Percentiles rank a stretch among this genome's conserved stretches.
Conservation (phyloP, 768 basidiomycete genomes). For the Russula virescens region DNA sequence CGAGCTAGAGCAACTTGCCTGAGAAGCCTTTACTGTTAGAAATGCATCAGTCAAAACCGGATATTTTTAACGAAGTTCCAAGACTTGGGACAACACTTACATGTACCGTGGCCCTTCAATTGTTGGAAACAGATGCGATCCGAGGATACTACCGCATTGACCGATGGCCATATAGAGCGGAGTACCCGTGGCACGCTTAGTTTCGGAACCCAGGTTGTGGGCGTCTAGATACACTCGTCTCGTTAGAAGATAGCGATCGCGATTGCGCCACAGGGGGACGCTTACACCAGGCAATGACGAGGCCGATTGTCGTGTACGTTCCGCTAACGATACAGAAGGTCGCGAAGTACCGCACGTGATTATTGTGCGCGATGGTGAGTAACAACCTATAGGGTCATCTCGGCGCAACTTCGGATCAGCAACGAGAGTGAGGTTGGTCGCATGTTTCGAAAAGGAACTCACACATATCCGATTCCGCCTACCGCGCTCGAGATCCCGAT, state of each 20-base stretch:
- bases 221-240: conserved; percentile 40
- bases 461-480: conserved; percentile 61
- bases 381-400: conserved; percentile 40
- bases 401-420: neutral
- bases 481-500: conserved; percentile 42
- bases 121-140: conserved; percentile 65
- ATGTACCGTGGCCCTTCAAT: conserved; percentile 59
- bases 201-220: conserved; percentile 73
- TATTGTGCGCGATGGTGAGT: conserved; percentile 46
- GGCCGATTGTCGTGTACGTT: conserved; percentile 70
- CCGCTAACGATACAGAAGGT: conserved; percentile 72
- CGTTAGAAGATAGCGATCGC: conserved; percentile 3
- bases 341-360: conserved; percentile 68
- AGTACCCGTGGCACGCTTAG: conserved; percentile 69
- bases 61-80: too few species aligned
- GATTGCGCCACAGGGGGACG: conserved; percentile 16
- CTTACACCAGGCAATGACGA: conserved; percentile 75
- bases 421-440: neutral
- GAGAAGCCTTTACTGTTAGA: conserved; percentile 51
- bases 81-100: conserved; percentile 32
- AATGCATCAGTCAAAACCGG: neutral
- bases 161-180: conserved; percentile 79
- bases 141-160: conserved; percentile 70
- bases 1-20: conserved; percentile 31
- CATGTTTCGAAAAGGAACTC: conserved; percentile 24